Evolutionary conservation across 306 rosid species (phyloP).

Genomic region (Ziziphus jujuba): DNA sequence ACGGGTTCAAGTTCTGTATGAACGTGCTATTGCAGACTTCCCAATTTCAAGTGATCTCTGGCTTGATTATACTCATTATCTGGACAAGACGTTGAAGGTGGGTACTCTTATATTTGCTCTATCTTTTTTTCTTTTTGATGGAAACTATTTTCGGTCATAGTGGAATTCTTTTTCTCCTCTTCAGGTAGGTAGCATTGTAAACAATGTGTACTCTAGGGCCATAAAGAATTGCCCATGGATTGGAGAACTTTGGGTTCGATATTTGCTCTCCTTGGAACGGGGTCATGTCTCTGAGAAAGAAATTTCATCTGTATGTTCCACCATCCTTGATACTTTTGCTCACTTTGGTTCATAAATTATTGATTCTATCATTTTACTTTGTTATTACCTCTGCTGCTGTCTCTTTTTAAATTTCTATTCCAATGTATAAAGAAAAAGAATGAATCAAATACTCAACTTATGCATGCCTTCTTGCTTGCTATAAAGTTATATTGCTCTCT

Average conservation of each 20-base stretch:
- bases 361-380: background rate
- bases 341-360: background rate
- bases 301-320: conserved; percentile 62
- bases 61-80: conserved; percentile 76
- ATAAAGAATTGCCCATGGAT: conserved; percentile 84
- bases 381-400: background rate
- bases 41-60: conserved; percentile 78
- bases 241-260: conserved; percentile 85
- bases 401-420: too few relatives aligned
- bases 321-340: conserved; percentile 6
- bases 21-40: conserved; percentile 80
- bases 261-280: conserved; percentile 80
- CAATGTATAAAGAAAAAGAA: too few relatives aligned
- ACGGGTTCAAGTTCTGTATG: conserved; percentile 76
- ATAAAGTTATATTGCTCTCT: too few relatives aligned
- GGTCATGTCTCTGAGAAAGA: conserved; percentile 72
- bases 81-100: conserved; percentile 95
- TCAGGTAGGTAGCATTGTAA: conserved; percentile 70
- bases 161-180: conserved; percentile 17
- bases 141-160: conserved; percentile 6
- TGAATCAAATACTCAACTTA: too few relatives aligned
- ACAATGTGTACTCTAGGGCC: conserved; percentile 75
- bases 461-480: too few relatives aligned
- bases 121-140: background rate
- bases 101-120: conserved; percentile 7